Base-by-base conservation (phyloP, 257 asterid genomes). In the Ilex asprella region DNA sequence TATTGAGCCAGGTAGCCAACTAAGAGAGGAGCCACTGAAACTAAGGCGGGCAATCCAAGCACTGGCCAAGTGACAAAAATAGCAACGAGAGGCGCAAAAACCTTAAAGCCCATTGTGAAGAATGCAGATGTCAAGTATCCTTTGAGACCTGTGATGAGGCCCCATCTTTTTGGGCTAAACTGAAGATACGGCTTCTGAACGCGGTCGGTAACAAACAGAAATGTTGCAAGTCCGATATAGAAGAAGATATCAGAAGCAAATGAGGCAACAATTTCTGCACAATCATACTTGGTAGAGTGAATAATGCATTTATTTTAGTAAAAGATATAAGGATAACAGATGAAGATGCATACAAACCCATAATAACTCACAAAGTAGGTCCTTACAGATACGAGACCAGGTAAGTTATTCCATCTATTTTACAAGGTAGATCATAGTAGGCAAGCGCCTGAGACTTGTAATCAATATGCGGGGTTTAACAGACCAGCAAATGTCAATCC, bases 101-200 rank as follows among this genome's bases (percentile, higher is more conserved):
- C 80, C 79, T 93, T 93, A 29, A 89, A 60, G 27, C 95, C 97
- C 95, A 71, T 84, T 0, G 76, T 67, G 30, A 93, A 71, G 77
- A 81, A 83, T 31, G 86, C 78, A 6, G 88, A 85, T 11, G 79
- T 47, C 30, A 87, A 29, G 63, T 89, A 93, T 77, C 99, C 99
- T 59, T 70, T 76, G 16, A 89, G 86, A 60, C 99, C 99, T 9
- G 97, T 89, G 66, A 89, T 89, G 32, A 93, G 96, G 73, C 96
- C 78, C 99, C 99, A 93, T 74, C 96, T 79, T 75, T 82, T 93
- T 59, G 96, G 41, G 79, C 94, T 85, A 67, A 85, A 85, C 69
- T 87, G 78, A 71, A 87, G 90, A 75, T 89, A 93, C 57, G 99
- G 99, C 83, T 80, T 93, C 55, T 89, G 99, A 27, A 85, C 78